These are phyloP conservation scores for Neurospora africana DNA, from an alignment of 495 filamentous ascomycete species.

Conservation along the genomic window DNA sequence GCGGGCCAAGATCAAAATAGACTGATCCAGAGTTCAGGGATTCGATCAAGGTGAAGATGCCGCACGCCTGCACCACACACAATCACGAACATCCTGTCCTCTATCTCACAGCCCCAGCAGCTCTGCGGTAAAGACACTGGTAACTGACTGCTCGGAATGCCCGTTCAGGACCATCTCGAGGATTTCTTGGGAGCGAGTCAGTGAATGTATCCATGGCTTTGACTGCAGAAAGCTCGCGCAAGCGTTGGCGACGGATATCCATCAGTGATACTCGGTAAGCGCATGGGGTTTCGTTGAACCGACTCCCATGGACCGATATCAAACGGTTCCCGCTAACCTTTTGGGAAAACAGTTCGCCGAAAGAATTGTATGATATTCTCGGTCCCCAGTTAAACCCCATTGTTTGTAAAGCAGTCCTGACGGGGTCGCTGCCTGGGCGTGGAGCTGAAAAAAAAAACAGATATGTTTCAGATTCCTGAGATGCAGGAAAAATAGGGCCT, in stretches of 20 bases:
- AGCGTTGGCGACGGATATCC: not conserved
- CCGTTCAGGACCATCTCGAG: not conserved
- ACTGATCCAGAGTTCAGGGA: not conserved
- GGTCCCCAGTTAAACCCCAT: not conserved
- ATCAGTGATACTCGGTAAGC: not conserved
- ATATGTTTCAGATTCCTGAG: not conserved
- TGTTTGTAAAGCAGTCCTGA: not conserved
- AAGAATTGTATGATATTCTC: not conserved
- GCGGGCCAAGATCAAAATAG: not conserved
- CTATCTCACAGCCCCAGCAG: not conserved
- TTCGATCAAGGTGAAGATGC: not conserved
- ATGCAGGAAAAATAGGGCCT: not conserved
- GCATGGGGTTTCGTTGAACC: not conserved
- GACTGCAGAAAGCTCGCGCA: not conserved
- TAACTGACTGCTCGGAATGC: not conserved
- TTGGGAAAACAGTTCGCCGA: not conserved
- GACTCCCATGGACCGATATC: not conserved
- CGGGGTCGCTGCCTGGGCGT: not conserved
- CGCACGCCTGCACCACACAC: not conserved
- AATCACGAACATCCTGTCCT: not conserved
- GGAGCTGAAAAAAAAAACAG: not conserved
- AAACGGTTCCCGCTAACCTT: not conserved
- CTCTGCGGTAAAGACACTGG: not conserved
- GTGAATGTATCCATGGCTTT: not conserved
- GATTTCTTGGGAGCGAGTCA: not conserved